Base-by-base conservation (phyloP, 768 basidiomycete species). In the Termitomyces eurrhizus region DNA sequence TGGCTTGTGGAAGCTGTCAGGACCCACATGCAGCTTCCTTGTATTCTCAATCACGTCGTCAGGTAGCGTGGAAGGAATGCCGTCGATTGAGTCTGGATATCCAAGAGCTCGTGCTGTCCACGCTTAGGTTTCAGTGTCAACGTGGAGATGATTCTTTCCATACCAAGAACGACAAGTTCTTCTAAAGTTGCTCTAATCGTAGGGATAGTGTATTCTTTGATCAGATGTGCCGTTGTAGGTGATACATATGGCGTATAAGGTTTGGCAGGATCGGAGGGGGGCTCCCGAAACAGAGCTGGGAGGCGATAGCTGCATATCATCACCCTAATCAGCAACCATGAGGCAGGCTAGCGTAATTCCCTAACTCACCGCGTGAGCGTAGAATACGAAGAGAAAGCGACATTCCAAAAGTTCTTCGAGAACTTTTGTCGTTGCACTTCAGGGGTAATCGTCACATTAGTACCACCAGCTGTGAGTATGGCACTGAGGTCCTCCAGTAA, bases 391-490 rank as follows among this genome's bases (percentile, higher is more conserved):
- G 84, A 80, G 63, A 87, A 81, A 1, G 76, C 75, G 51, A 84
- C 73, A 64, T 87, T 88, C 86, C 83, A 87, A 51, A 86, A 77
- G 64, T 87, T 87, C 73, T 89, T 89, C 2, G 72, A 63, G 61
- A 81, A 89, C 67, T 87, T 88, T 63, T 75, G 68, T 14, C 85
- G 77, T 66, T 86, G 86, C n/a, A 88, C 83, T 62, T 88, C 84
- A 18, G 82, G 75, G 13, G 79, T 80, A 56, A 85, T 74, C 0
- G 65, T 75, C 21, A 80, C 69, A 0, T 76, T 74, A 42, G 75
- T 79, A 6, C 85, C 85, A 21, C 85, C 85, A 9, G 69, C 66
- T 54, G 72, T 67, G 4, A 88, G 69, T 11, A 87, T 69, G 11
- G 63, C 62, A 0, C 74, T 74, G 55, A 88, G 74, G 44, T 80